These are phyloP conservation scores for Hamamelis virginiana DNA, from an alignment of 164 flowering plant genomes.

Conservation along the genomic window DNA sequence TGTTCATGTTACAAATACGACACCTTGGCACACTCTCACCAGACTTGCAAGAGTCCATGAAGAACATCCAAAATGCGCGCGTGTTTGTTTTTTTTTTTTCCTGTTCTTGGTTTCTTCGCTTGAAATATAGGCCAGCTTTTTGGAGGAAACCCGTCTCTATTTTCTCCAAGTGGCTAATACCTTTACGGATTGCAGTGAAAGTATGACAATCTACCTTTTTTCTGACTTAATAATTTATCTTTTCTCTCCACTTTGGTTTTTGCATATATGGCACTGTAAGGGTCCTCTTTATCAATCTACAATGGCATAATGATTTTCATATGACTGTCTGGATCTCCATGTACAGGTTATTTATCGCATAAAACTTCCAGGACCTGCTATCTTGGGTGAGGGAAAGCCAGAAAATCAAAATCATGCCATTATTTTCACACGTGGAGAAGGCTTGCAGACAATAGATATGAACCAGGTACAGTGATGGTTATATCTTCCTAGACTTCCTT, in stretches of 20 bases:
- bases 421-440: conserved; percentile 96
- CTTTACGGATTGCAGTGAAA: no score
- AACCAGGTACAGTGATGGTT: conserved; percentile 61
- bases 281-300: not conserved
- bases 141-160: no score
- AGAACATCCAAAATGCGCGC: no score
- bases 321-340: not conserved
- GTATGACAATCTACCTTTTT: not conserved
- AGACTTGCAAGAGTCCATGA: no score
- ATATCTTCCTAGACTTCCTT: not conserved
- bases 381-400: conserved; percentile 98
- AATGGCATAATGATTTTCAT: not conserved
- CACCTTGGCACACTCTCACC: no score
- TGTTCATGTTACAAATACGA: no score
- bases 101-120: no score
- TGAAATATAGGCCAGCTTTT: no score
- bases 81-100: no score
- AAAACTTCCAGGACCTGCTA: conserved; percentile 92
- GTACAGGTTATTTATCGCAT: conserved; percentile 80
- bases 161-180: no score
- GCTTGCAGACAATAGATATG: conserved; percentile 98
- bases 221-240: not conserved
- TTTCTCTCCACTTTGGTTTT: not conserved
- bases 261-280: not conserved
- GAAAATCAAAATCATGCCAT: conserved; percentile 99